phyloP scores from a whole-genome alignment of 345 rosid species.

The Pelargonium nanum region DNA sequence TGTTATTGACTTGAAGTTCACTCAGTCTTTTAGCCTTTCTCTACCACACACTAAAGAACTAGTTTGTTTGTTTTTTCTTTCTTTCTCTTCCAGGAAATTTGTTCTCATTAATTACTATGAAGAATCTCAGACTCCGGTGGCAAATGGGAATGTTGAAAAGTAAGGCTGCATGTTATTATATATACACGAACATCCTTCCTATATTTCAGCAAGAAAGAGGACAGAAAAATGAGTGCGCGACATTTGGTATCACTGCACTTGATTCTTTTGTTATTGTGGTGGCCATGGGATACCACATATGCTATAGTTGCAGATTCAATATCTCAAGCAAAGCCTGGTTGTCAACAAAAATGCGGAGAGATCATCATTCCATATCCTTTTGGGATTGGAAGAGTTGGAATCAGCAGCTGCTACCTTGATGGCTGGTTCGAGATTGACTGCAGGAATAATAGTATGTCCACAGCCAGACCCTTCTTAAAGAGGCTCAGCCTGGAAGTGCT shows the following conservation, averaged over 20 bases:
- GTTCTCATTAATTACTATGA: too few relatives aligned
- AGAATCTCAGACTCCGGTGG: too few relatives aligned
- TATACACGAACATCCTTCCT: too few relatives aligned
- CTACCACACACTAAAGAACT: too few relatives aligned
- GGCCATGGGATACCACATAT: background rate
- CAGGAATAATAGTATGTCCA: background rate
- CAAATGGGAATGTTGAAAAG: too few relatives aligned
- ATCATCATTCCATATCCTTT: constrained; percentile 7
- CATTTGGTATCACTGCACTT: background rate
- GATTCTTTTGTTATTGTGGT: background rate
- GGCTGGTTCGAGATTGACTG: constrained; percentile 1
- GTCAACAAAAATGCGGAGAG: constrained; percentile 3
- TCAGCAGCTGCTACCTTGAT: background rate
- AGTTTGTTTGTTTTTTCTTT: too few relatives aligned
- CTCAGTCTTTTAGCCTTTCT: too few relatives aligned
- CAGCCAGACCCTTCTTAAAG: background rate
- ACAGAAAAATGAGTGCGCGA: background rate
- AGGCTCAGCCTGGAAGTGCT: constrained; percentile 4
- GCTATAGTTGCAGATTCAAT: too few relatives aligned
- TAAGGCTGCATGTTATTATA: too few relatives aligned
- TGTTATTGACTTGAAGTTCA: too few relatives aligned
- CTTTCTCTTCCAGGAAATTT: too few relatives aligned
- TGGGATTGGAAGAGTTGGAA: constrained; percentile 4
- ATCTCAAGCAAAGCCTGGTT: background rate
- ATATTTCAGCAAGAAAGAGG: too few relatives aligned